Evolutionary conservation across 2,329 filamentous ascomycete species (phyloP).

Genomic region (Penicillium sp.): DNA sequence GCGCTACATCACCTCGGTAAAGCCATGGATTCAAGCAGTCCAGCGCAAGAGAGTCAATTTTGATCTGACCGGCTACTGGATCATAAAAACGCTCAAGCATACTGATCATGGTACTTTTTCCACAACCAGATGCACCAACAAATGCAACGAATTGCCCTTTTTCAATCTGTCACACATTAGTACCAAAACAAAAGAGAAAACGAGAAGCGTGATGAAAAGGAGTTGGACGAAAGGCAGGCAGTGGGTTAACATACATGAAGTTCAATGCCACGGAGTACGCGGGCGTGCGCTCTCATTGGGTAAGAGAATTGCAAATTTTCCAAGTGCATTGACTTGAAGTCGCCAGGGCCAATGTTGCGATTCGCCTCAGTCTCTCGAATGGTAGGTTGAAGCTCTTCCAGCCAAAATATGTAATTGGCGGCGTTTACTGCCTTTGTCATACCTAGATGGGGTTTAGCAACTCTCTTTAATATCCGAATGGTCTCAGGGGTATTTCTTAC

Average conservation of each 20-base stretch:
- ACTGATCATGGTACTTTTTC: constrained; percentile 66
- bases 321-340: constrained; percentile 38
- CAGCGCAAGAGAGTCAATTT: constrained; percentile 63
- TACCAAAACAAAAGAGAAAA: background rate
- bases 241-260: constrained; percentile 15
- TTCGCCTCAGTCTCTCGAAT: constrained; percentile 50
- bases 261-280: constrained; percentile 30
- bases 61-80: constrained; percentile 61
- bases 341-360: constrained; percentile 18
- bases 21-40: constrained; percentile 56
- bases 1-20: constrained; percentile 64
- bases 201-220: no score
- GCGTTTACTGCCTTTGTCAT: constrained; percentile 50
- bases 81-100: constrained; percentile 69
- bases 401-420: constrained; percentile 50
- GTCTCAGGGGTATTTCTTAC: constrained; percentile 32
- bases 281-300: constrained; percentile 23
- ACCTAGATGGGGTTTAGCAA: background rate
- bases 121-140: constrained; percentile 58
- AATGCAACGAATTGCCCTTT: constrained; percentile 55
- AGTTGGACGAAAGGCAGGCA: background rate
- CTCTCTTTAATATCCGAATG: background rate
- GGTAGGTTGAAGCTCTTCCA: constrained; percentile 45
- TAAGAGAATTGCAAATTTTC: constrained; percentile 48
- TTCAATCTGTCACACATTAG: constrained; percentile 34